phyloP scores from a whole-genome alignment of 208 protist species.

The Wallacemonas sp. region DNA sequence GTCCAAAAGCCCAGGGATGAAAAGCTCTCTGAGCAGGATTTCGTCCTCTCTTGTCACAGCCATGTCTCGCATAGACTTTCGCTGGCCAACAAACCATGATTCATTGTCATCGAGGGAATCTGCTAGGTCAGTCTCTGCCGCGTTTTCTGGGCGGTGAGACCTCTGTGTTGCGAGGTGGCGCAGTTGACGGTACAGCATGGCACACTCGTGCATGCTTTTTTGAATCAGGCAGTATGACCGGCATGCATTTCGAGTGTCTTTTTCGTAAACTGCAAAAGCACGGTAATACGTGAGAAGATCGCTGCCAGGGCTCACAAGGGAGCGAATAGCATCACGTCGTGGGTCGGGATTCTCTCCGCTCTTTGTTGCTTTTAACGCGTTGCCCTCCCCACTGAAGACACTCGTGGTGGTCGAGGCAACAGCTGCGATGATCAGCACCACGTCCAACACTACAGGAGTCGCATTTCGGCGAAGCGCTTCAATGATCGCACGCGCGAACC shows the following conservation, averaged over 20 bases:
- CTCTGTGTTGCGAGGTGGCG: conserved; percentile 32
- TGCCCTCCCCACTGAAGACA: conserved; percentile 86
- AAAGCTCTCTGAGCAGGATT: conserved; percentile 73
- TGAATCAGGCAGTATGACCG: conserved; percentile 75
- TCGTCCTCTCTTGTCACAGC: conserved; percentile 49
- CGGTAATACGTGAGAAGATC: conserved; percentile 83
- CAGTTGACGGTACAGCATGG: conserved; percentile 70
- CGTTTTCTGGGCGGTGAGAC: not conserved
- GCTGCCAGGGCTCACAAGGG: conserved; percentile 79
- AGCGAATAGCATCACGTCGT: conserved; percentile 42
- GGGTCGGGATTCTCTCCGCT: conserved; percentile 36
- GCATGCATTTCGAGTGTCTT: conserved; percentile 34
- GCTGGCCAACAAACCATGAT: conserved; percentile 15
- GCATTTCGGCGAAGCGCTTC: conserved; percentile 46
- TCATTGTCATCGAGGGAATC: conserved; percentile 74
- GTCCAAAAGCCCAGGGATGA: conserved; percentile 87
- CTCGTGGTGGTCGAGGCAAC: conserved; percentile 75
- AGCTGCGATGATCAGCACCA: conserved; percentile 61
- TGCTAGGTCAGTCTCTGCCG: conserved; percentile 38
- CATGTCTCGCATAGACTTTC: not conserved
- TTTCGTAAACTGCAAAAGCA: conserved; percentile 70
- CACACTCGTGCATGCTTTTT: conserved; percentile 83
- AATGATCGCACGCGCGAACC: conserved; percentile 75
- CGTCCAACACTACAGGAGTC: conserved; percentile 28
- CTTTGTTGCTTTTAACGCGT: conserved; percentile 67